phyloP scores from a whole-genome alignment of 257 asterid species.

The Striga asiatica region DNA sequence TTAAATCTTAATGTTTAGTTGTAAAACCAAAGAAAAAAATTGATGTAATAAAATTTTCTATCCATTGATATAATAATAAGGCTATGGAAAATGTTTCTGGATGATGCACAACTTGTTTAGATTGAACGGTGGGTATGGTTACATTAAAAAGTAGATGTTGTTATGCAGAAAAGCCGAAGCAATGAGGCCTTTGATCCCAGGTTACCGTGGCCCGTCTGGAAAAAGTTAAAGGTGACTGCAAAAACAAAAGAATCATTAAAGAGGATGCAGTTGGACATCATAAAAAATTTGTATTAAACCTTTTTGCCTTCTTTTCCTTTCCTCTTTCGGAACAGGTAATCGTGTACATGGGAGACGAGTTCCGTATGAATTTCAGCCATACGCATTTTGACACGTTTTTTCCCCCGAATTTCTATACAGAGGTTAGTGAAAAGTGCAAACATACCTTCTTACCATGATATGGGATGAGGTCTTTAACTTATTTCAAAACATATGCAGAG shows the following conservation, averaged over 20 bases:
- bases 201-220: slow-evolving; percentile 36
- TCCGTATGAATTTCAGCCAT: slow-evolving; percentile 81
- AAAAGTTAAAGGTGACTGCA: slow-evolving; percentile 37
- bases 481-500: too few relatives aligned
- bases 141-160: slow-evolving; percentile 58
- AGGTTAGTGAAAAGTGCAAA: slow-evolving; percentile 30
- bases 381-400: slow-evolving; percentile 80
- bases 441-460: neutral
- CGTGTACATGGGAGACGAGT: slow-evolving; percentile 78
- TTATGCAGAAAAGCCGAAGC: slow-evolving; percentile 33
- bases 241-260: neutral
- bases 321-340: slow-evolving; percentile 27
- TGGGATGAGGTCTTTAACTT: too few relatives aligned
- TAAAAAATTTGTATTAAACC: too few relatives aligned
- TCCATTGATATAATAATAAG: too few relatives aligned
- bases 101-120: slow-evolving; percentile 85
- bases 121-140: slow-evolving; percentile 77
- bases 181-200: slow-evolving; percentile 62
- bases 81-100: slow-evolving; percentile 75
- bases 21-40: too few relatives aligned
- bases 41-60: too few relatives aligned
- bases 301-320: neutral
- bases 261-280: too few relatives aligned
- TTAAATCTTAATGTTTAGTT: too few relatives aligned
- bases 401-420: slow-evolving; percentile 79